phyloP scores from a whole-genome alignment of 2,329 filamentous ascomycete species.

The Curvularia sp. region DNA sequence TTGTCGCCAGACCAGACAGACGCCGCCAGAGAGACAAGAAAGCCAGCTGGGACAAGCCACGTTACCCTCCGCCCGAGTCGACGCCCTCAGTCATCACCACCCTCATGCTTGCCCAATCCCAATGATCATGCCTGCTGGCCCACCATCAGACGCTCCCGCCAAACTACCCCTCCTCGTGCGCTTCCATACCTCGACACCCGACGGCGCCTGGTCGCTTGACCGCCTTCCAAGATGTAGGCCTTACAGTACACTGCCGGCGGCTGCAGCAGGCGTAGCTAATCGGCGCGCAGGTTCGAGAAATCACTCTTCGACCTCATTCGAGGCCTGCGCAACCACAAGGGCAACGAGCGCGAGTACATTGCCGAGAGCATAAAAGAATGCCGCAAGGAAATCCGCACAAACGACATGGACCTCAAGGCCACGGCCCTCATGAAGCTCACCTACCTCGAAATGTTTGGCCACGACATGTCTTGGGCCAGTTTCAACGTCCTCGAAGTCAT shows the following conservation, averaged over 20 bases:
- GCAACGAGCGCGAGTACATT: constrained; percentile 93
- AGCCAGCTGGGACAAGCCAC: not conserved
- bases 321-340: constrained; percentile 93
- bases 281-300: constrained; percentile 87
- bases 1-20: not conserved
- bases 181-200: constrained; percentile 25
- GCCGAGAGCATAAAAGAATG: constrained; percentile 94
- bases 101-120: constrained; percentile 29
- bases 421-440: constrained; percentile 94
- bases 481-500: constrained; percentile 99
- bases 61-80: not conserved
- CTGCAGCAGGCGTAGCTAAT: constrained; percentile 15
- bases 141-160: constrained; percentile 27
- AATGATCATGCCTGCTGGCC: constrained; percentile 46
- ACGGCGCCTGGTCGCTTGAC: constrained; percentile 26
- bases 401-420: constrained; percentile 98
- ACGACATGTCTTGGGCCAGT: constrained; percentile 99
- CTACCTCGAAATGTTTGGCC: constrained; percentile 98
- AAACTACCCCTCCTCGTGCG: constrained; percentile 40
- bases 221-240: constrained; percentile 35
- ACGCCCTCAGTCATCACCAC: not conserved
- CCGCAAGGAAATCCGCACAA: constrained; percentile 85
- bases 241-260: no score
- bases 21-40: not conserved
- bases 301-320: constrained; percentile 98